Evolutionary conservation across 805 yeast species (phyloP).

Genomic region (Myxozyma vanderwaltii): DNA sequence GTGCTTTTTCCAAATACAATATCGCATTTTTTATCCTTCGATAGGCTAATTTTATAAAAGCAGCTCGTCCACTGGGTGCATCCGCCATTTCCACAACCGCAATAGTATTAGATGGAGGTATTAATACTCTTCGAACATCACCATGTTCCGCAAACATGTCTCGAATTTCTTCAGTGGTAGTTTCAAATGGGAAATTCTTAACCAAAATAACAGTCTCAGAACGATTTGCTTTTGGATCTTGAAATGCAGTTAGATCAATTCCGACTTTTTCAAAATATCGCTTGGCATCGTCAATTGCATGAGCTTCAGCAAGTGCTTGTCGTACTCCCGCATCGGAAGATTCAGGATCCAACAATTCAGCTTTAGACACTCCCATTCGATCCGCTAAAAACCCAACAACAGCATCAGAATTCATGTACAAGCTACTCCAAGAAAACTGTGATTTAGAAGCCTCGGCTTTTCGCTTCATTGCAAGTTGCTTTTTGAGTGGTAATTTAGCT

Average conservation of each 20-base stretch:
- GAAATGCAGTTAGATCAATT: slow-evolving; percentile 76
- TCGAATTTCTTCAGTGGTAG: slow-evolving; percentile 75
- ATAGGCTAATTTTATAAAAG: slow-evolving; percentile 84
- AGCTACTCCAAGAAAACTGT: slow-evolving; percentile 93
- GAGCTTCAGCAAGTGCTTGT: slow-evolving; percentile 96
- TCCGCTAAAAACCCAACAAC: slow-evolving; percentile 86
- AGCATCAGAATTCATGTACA: slow-evolving; percentile 88
- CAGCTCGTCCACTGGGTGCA: slow-evolving; percentile 80
- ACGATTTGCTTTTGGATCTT: slow-evolving; percentile 50
- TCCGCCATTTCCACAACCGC: slow-evolving; percentile 90
- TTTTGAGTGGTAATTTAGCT: slow-evolving; percentile 87
- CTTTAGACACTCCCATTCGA: slow-evolving; percentile 77
- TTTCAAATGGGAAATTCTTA: slow-evolving; percentile 89
- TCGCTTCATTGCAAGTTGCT: slow-evolving; percentile 80
- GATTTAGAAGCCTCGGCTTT: slow-evolving; percentile 81
- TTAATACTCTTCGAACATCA: slow-evolving; percentile 71
- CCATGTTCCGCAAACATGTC: slow-evolving; percentile 83
- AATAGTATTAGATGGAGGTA: slow-evolving; percentile 97
- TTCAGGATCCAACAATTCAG: slow-evolving; percentile 84
- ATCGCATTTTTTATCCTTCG: slow-evolving; percentile 86
- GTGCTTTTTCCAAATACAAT: slow-evolving; percentile 91
- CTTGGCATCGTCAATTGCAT: slow-evolving; percentile 88
- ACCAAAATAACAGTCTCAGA: slow-evolving; percentile 81
- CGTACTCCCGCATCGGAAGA: slow-evolving; percentile 87
- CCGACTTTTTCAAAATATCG: slow-evolving; percentile 83